phyloP scores from a whole-genome alignment of 2,329 filamentous ascomycete genomes.

The Claviceps sp. region DNA sequence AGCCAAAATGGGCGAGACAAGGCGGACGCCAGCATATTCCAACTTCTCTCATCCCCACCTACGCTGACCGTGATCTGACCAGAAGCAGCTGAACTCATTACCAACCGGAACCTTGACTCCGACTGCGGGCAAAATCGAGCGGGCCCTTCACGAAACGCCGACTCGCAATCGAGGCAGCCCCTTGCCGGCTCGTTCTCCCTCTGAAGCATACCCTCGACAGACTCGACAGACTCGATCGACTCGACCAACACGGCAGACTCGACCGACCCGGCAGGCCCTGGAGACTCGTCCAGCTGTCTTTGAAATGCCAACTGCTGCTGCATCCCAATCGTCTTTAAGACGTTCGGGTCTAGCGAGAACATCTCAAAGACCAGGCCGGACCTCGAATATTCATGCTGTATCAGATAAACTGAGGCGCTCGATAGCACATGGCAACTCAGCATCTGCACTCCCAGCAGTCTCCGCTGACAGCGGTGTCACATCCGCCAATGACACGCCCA shows the following conservation, averaged over 20 bases:
- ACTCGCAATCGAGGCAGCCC: constrained; percentile 15
- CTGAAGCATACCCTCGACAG: constrained; percentile 18
- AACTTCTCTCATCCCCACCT: not conserved
- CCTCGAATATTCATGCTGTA: constrained; percentile 16
- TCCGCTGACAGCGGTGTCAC: not conserved
- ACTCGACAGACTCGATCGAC: constrained; percentile 17
- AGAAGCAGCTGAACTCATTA: constrained; percentile 11
- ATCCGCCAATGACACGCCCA: not conserved
- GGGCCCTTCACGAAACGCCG: constrained; percentile 13
- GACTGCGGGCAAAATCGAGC: constrained; percentile 14
- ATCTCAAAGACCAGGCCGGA: constrained; percentile 15
- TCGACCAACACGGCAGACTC: constrained; percentile 9
- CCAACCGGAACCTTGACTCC: constrained; percentile 14
- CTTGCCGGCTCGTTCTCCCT: constrained; percentile 20
- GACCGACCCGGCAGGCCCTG: too few relatives aligned
- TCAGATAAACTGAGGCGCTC: constrained; percentile 24
- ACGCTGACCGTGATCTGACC: constrained; percentile 1
- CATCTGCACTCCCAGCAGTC: not conserved
- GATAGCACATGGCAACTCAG: constrained; percentile 14
- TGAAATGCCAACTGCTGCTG: constrained; percentile 15
- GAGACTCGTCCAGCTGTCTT: constrained; percentile 13
- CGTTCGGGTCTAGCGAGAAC: constrained; percentile 11
- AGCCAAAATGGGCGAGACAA: not conserved
- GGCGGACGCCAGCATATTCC: not conserved
- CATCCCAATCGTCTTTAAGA: not conserved